Evolutionary conservation across 305 asterid species (phyloP).

Genomic region (Solanum hybrid): DNA sequence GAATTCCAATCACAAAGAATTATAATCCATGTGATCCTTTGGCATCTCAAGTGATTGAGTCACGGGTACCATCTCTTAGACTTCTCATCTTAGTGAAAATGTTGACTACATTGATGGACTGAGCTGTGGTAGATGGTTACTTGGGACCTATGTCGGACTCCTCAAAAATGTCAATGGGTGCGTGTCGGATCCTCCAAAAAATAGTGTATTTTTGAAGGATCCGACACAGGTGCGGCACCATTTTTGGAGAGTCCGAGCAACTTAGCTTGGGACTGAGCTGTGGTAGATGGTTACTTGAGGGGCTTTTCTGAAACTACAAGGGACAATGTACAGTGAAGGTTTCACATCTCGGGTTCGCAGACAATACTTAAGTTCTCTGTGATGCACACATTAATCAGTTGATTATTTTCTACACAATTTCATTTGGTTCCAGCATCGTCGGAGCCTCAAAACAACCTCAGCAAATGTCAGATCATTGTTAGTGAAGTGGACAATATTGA

Average conservation of each 20-base stretch:
- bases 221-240: no score
- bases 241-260: no score
- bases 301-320: not conserved
- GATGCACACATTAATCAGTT: not conserved
- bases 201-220: no score
- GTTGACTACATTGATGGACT: not conserved
- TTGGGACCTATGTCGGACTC: not conserved
- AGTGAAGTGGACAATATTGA: not conserved
- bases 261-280: no score
- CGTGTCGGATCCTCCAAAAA: no score
- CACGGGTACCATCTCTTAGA: not conserved
- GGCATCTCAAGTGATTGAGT: not conserved
- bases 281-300: not conserved
- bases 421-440: not conserved
- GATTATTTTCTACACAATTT: not conserved
- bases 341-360: not conserved
- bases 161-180: no score
- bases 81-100: not conserved
- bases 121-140: not conserved
- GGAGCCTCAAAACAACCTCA: not conserved
- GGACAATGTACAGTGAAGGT: not conserved
- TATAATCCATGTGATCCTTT: not conserved
- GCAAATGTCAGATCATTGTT: not conserved
- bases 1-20: not conserved
- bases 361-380: not conserved